Percentiles rank a stretch among this genome's conserved stretches.
These are phyloP conservation scores for Solanum sejunctum DNA, from an alignment of 257 asterid genomes.

Conservation along the genomic window DNA sequence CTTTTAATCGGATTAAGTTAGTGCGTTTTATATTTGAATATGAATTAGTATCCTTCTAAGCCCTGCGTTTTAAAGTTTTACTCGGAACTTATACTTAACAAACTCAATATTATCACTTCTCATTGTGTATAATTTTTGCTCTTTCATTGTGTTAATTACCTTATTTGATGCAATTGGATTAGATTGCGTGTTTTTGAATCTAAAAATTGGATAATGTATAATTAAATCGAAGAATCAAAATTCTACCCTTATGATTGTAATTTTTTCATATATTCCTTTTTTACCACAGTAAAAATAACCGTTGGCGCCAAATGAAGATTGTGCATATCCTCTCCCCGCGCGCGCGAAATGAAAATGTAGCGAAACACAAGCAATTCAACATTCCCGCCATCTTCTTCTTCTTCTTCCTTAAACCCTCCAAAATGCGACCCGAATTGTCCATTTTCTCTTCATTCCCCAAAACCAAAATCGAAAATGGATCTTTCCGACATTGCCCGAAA, in stretches of 20 bases:
- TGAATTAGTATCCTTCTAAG: too few relatives aligned
- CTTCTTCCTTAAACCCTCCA: not conserved
- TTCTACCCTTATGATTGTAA: too few relatives aligned
- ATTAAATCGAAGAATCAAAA: not conserved
- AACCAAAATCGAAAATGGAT: slow-evolving; percentile 34
- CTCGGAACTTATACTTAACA: too few relatives aligned
- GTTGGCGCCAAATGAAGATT: not conserved
- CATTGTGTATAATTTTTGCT: not conserved
- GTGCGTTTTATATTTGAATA: too few relatives aligned
- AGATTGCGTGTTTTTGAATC: not conserved
- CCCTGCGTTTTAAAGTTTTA: too few relatives aligned
- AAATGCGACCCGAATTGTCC: not conserved
- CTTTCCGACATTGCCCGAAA: slow-evolving; percentile 53
- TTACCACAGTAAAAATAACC: not conserved
- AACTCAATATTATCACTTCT: not conserved
- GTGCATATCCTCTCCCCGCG: slow-evolving; percentile 7
- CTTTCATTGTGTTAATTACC: not conserved
- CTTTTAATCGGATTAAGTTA: too few relatives aligned
- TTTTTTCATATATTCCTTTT: not conserved
- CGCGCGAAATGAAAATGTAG: slow-evolving; percentile 23
- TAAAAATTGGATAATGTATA: too few relatives aligned
- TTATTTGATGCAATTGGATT: too few relatives aligned
- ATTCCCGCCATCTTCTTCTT: slow-evolving; percentile 40
- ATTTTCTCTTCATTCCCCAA: not conserved
- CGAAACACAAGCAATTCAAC: not conserved